phyloP scores from a whole-genome alignment of 23 red algal genomes.

The Gracilaria vermiculophylla region DNA sequence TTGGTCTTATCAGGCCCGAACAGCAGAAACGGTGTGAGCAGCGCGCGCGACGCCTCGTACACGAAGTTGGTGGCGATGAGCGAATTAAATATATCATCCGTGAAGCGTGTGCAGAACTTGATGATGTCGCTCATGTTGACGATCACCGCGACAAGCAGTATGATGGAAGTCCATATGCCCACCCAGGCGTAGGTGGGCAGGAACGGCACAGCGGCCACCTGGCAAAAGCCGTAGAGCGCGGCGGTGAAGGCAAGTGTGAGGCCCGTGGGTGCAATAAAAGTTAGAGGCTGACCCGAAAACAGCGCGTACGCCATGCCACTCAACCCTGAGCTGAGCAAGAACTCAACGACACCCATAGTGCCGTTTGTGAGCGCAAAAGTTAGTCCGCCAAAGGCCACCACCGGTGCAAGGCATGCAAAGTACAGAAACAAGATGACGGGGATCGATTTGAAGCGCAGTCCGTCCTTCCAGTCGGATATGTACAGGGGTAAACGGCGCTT shows the following conservation, averaged over 20 bases:
- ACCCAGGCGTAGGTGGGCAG: conserved; percentile 93
- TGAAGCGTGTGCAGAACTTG: conserved; percentile 95
- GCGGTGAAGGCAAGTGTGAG: conserved; percentile 92
- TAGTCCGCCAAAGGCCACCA: conserved; percentile 90
- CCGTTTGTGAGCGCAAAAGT: conserved; percentile 87
- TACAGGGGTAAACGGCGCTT: conserved; percentile 68
- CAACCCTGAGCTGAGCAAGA: conserved; percentile 71
- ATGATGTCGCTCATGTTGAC: conserved; percentile 85
- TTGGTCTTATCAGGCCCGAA: conserved; percentile 85
- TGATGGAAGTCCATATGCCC: conserved; percentile 87
- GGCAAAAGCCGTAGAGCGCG: conserved; percentile 81
- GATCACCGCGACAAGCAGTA: conserved; percentile 75
- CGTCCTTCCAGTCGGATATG: conserved; percentile 78
- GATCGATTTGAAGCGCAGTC: conserved; percentile 72
- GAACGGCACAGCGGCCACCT: conserved; percentile 69
- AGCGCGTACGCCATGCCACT: conserved; percentile 75
- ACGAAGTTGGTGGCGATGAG: conserved; percentile 95
- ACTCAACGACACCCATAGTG: conserved; percentile 95
- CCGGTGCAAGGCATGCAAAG: conserved; percentile 92
- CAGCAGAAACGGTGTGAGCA: conserved; percentile 45
- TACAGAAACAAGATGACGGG: conserved; percentile 78
- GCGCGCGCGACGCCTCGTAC: conserved; percentile 69
- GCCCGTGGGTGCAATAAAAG: conserved; percentile 91
- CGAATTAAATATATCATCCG: conserved; percentile 95
- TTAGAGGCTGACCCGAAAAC: conserved; percentile 91